Conservation (phyloP, 2,329 filamentous ascomycete species). For the Sporothrix brunneoviolacea region DNA sequence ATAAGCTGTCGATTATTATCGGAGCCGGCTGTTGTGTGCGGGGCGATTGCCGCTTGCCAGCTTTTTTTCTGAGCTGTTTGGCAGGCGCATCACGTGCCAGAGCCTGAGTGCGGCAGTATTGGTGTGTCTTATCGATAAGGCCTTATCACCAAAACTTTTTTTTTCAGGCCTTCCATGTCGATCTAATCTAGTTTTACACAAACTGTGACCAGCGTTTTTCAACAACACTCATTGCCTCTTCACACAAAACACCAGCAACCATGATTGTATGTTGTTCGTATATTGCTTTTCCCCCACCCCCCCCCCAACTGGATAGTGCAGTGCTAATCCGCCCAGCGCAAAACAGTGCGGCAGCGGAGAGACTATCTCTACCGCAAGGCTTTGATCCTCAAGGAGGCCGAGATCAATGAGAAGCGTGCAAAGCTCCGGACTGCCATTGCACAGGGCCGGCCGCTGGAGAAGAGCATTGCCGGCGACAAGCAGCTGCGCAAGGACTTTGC, state of each 20-base stretch:
- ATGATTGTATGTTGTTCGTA: constrained; percentile 18
- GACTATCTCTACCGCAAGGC: constrained; percentile 91
- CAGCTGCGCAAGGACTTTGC: constrained; percentile 78
- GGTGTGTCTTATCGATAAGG: constrained; percentile 15
- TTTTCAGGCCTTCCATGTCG: background rate
- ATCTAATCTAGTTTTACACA: too few relatives aligned
- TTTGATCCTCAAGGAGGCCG: constrained; percentile 79
- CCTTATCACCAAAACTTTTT: constrained; percentile 8
- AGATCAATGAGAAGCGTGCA: constrained; percentile 84
- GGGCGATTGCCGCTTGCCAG: constrained; percentile 5
- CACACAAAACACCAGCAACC: background rate
- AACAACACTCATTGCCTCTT: background rate
- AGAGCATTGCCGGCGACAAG: constrained; percentile 80
- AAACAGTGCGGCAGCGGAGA: constrained; percentile 70
- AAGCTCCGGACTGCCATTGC: constrained; percentile 82
- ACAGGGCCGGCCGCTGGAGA: constrained; percentile 78
- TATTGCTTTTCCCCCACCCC: constrained; percentile 27
- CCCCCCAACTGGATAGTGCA: too few relatives aligned
- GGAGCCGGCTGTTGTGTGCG: constrained; percentile 9
- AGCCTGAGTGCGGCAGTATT: too few relatives aligned
- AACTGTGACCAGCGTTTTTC: background rate
- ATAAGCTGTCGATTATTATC: background rate
- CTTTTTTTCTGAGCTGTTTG: constrained; percentile 2
- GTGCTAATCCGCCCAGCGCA: constrained; percentile 42
- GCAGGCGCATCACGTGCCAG: constrained; percentile 1